Conservation (phyloP, 148 eudicot genomes). For the Oxyria digyna region DNA sequence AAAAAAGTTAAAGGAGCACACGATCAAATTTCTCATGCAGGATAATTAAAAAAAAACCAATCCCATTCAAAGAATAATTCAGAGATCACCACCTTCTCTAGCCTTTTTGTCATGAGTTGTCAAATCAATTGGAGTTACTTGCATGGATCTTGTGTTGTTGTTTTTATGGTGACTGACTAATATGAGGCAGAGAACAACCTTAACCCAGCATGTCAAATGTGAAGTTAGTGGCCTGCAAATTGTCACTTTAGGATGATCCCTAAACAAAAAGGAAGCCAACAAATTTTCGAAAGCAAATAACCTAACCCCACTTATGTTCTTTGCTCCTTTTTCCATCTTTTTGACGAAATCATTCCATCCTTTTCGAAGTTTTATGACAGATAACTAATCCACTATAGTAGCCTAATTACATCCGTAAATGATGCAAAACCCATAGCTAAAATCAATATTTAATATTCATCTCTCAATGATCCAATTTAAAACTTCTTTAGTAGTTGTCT, state of each 20-base stretch:
- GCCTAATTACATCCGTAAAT: conserved; percentile 1
- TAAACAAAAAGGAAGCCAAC: conserved; percentile 8
- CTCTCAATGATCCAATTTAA: background rate
- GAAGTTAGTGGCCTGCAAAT: conserved; percentile 9
- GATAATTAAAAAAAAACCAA: background rate
- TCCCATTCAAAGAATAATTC: background rate
- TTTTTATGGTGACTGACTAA: background rate
- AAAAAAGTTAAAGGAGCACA: background rate
- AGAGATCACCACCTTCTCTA: background rate
- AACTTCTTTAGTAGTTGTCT: background rate
- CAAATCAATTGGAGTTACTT: conserved; percentile 8
- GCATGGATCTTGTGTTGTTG: conserved; percentile 4
- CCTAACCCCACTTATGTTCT: conserved; percentile 7
- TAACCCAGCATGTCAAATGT: conserved; percentile 4
- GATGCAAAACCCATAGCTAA: background rate
- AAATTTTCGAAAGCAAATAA: conserved; percentile 1
- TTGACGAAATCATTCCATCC: background rate
- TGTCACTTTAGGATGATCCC: conserved; percentile 6
- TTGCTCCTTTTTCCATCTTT: background rate
- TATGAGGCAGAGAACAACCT: background rate
- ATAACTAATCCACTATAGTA: conserved; percentile 7
- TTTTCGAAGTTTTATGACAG: conserved; percentile 5
- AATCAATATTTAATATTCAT: background rate
- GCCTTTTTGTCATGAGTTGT: conserved; percentile 1
- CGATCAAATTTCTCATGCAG: background rate